A percentile compares a stretch with the other conserved stretches of the same genome.
phyloP scores from a whole-genome alignment of 345 rosid species.

The Clarkia xantiana region DNA sequence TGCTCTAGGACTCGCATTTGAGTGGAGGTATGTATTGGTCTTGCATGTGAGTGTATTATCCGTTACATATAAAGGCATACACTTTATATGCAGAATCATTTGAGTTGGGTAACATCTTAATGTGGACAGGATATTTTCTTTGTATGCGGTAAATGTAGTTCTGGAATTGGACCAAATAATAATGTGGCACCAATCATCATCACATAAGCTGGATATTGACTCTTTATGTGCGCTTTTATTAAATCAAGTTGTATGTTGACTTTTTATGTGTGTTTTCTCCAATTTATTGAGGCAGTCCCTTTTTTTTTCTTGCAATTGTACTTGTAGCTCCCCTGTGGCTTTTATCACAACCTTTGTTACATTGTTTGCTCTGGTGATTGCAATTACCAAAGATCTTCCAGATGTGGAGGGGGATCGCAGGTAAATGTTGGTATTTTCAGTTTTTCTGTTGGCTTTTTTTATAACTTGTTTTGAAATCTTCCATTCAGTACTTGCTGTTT shows the following conservation, averaged over 20 bases:
- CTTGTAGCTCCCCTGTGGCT: slow-evolving; percentile 85
- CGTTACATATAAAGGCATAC: background rate
- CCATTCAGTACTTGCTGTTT: background rate
- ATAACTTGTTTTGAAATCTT: background rate
- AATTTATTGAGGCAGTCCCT: background rate
- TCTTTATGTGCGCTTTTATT: background rate
- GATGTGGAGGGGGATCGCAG: slow-evolving; percentile 96
- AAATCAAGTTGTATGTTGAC: no score
- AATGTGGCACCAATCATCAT: no score
- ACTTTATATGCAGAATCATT: no score
- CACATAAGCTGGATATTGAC: no score
- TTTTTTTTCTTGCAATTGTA: slow-evolving; percentile 6
- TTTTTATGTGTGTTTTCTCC: background rate
- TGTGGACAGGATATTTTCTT: no score
- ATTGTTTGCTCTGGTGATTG: slow-evolving; percentile 81
- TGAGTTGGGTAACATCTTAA: no score
- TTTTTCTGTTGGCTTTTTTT: background rate
- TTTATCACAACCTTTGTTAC: slow-evolving; percentile 89
- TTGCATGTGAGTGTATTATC: background rate
- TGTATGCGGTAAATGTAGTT: no score
- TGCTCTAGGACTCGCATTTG: slow-evolving; percentile 85
- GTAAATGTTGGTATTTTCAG: slow-evolving; percentile 20
- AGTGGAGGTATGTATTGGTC: slow-evolving; percentile 53
- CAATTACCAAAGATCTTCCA: slow-evolving; percentile 91
- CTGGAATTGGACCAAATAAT: no score